These are phyloP conservation scores for Pythium plurisporium DNA, from an alignment of 352 stramenopile genomes.

Conservation along the genomic window DNA sequence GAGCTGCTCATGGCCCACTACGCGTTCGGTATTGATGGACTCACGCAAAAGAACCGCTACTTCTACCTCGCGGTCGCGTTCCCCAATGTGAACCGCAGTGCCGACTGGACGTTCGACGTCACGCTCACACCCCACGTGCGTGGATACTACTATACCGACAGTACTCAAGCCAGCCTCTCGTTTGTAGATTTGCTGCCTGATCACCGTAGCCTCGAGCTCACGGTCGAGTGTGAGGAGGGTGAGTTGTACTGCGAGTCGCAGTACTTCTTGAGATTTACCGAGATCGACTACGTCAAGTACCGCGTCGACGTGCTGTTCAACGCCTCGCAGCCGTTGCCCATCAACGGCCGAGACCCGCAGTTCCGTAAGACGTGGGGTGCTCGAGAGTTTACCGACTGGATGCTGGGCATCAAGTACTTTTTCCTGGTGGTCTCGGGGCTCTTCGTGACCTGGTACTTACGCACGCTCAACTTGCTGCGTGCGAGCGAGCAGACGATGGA, in stretches of 20 bases:
- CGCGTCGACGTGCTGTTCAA: conserved; percentile 60
- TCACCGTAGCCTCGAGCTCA: conserved; percentile 31
- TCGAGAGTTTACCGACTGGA: conserved; percentile 44
- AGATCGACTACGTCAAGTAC: conserved; percentile 55
- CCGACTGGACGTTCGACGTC: conserved; percentile 38
- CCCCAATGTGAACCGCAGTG: conserved; percentile 30
- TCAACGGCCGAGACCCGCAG: conserved; percentile 36
- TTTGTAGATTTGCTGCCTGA: conserved; percentile 34
- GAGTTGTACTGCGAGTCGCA: conserved; percentile 31
- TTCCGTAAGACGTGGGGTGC: conserved; percentile 60
- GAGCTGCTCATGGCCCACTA: conserved; percentile 44
- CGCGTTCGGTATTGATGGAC: conserved; percentile 47
- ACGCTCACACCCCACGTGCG: conserved; percentile 52
- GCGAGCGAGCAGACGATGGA: conserved; percentile 52
- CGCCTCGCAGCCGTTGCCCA: conserved; percentile 29
- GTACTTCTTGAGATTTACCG: conserved; percentile 49
- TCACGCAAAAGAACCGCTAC: conserved; percentile 52
- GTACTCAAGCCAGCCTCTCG: conserved; percentile 24
- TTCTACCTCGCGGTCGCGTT: conserved; percentile 57
- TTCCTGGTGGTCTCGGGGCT: conserved; percentile 39
- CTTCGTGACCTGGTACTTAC: conserved; percentile 41
- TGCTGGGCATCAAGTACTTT: conserved; percentile 55
- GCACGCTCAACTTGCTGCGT: conserved; percentile 37
- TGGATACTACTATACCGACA: conserved; percentile 29
- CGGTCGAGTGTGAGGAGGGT: conserved; percentile 31